Conservation (phyloP, 2,329 filamentous ascomycete species). For the Fusarium succisae region DNA sequence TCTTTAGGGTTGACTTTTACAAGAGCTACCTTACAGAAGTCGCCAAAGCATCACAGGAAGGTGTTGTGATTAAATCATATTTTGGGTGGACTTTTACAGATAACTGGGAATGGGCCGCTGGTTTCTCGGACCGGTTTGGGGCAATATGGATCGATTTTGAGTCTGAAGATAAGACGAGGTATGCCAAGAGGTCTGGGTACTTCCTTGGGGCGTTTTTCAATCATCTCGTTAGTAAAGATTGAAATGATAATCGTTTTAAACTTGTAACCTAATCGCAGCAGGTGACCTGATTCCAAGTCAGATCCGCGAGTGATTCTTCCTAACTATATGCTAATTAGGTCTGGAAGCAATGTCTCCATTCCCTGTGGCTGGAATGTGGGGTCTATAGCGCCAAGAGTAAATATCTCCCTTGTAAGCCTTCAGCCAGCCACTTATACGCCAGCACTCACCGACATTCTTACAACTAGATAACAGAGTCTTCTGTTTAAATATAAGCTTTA, state of each 20-base stretch:
- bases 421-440: neutral
- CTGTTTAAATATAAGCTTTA: neutral
- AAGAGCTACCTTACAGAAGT: constrained; percentile 50
- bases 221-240: constrained; percentile 14
- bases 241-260: neutral
- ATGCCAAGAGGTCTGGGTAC: constrained; percentile 37
- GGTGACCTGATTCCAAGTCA: neutral
- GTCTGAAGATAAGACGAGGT: constrained; percentile 21
- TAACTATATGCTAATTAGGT: neutral
- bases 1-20: constrained; percentile 51
- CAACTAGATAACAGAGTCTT: neutral
- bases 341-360: neutral
- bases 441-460: neutral
- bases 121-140: constrained; percentile 52
- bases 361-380: neutral
- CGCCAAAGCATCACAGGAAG: constrained; percentile 49
- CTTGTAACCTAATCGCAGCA: neutral
- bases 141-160: constrained; percentile 53
- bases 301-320: neutral
- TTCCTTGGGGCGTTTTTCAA: constrained; percentile 33
- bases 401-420: neutral
- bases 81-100: constrained; percentile 55
- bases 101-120: constrained; percentile 57
- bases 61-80: constrained; percentile 51
- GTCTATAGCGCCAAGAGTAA: neutral